A percentile compares a stretch with the other conserved stretches of the same genome.
phyloP scores from a whole-genome alignment of 371 early-diverging fungal species.

The Zopfochytrium polystomum region DNA sequence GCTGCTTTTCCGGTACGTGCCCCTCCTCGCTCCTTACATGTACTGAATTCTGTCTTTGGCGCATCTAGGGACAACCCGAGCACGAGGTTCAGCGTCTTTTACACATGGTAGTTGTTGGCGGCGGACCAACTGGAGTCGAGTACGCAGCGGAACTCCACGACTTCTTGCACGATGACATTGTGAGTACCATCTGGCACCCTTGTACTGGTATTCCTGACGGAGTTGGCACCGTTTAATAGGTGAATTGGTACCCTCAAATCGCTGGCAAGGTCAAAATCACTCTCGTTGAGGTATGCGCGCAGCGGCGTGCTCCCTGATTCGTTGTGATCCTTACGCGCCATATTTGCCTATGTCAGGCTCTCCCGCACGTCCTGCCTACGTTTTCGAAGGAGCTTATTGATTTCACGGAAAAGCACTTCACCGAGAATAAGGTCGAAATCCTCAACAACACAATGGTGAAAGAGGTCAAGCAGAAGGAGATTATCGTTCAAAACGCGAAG shows the following conservation, averaged over 20 bases:
- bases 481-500: conserved; percentile 73
- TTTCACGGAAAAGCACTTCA: conserved; percentile 85
- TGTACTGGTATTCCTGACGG: not conserved
- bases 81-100: conserved; percentile 80
- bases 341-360: conserved; percentile 52
- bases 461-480: conserved; percentile 75
- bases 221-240: not conserved
- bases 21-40: no score
- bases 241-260: conserved; percentile 76
- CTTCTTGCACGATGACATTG: conserved; percentile 80
- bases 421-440: conserved; percentile 79
- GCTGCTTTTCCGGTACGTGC: conserved; percentile 83
- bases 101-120: conserved; percentile 95
- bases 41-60: no score
- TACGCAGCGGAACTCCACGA: conserved; percentile 93
- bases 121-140: conserved; percentile 94
- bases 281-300: conserved; percentile 65
- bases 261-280: conserved; percentile 85
- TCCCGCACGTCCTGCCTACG: conserved; percentile 79
- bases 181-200: not conserved
- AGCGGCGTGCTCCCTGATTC: not conserved
- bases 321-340: not conserved
- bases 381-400: conserved; percentile 86
- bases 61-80: conserved; percentile 74
- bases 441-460: conserved; percentile 86